Base-by-base conservation (phyloP, 2,329 filamentous ascomycete genomes). In the Graphilbum ipis-grandicollis region DNA sequence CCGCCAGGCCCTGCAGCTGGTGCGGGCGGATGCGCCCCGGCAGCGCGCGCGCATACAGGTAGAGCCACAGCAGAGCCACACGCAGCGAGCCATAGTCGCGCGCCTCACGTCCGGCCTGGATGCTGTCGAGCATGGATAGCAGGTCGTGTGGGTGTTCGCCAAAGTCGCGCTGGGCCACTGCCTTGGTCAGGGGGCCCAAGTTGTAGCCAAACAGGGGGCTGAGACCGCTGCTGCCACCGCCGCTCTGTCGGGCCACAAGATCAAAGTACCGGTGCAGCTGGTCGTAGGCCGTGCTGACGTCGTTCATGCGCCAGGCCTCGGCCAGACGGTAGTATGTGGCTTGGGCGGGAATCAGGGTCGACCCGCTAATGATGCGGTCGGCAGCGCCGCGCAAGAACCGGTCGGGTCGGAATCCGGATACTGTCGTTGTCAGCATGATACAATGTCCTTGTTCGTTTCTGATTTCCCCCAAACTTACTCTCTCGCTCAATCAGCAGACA, bases 221-320 rank as follows among this genome's bases (percentile, higher is more conserved):
- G 41, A 75, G 65, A 46, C 75, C 80, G 26, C 8, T 86, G 5
- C 80, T 71, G 19, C 81, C 76, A 48, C 93, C 81, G 41, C 75
- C 65, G 46, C 75, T 80, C 48, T 90, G 80, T 73, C 92, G 85
- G 1, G 86, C 90, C 55, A 93, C 94, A 4, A 46, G 39, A 54
- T 98, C 90, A 49, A 94, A 98, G 55, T 94, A 98, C 36, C 84
- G 77, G 54, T 96, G 86, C 17, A 98, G 65, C 46, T 78, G 78
- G 49, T 98, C 88, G 51, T 94, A 90, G 0, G 90, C 80, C 1
- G 81, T 83, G 12, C 81, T 75, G 49, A 88, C 92, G 55, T 96
- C 85, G 5, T 88, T 88, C 4, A 84, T 76, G 52, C 79, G 73
- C 88, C 86, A 96, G 1, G 85, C 74, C 53, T 98, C 86, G 13